Evolutionary conservation across 306 rosid genomes (phyloP).

Genomic region (Vigna hirtella): DNA sequence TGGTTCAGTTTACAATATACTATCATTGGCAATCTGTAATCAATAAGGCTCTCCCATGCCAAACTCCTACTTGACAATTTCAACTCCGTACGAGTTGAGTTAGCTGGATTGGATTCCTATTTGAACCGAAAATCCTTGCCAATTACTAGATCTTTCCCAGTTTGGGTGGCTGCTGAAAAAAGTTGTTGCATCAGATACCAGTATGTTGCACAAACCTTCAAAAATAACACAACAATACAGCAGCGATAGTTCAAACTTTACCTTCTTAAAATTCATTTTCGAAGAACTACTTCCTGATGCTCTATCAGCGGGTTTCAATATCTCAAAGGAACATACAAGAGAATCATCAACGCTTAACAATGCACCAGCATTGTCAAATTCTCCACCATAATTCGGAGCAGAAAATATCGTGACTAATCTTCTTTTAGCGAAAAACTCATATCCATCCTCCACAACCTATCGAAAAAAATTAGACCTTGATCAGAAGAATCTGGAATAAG

Average conservation of each 20-base stretch:
- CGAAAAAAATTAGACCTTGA: constrained; percentile 25
- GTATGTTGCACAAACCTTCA: neutral
- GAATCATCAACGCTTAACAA: constrained; percentile 76
- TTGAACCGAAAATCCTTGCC: constrained; percentile 50
- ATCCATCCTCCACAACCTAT: constrained; percentile 95
- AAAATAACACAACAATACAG: neutral
- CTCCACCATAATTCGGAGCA: constrained; percentile 92
- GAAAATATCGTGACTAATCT: constrained; percentile 87
- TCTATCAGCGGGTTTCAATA: constrained; percentile 69
- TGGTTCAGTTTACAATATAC: constrained; percentile 53
- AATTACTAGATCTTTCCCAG: constrained; percentile 55
- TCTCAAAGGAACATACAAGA: constrained; percentile 80
- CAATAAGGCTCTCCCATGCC: constrained; percentile 49
- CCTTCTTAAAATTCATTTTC: constrained; percentile 64
- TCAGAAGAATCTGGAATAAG: constrained; percentile 26
- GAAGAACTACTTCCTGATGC: constrained; percentile 54
- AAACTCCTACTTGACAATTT: constrained; percentile 49
- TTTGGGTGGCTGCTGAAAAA: constrained; percentile 67
- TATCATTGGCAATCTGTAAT: constrained; percentile 45
- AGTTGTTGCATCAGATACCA: constrained; percentile 4
- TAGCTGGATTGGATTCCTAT: constrained; percentile 45
- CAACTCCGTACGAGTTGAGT: constrained; percentile 46
- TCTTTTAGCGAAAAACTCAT: constrained; percentile 78
- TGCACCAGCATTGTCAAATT: constrained; percentile 87
- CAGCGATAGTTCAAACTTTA: constrained; percentile 35